Conservation (phyloP, 371 early-diverging fungal species). For the Mucor piriformis region DNA sequence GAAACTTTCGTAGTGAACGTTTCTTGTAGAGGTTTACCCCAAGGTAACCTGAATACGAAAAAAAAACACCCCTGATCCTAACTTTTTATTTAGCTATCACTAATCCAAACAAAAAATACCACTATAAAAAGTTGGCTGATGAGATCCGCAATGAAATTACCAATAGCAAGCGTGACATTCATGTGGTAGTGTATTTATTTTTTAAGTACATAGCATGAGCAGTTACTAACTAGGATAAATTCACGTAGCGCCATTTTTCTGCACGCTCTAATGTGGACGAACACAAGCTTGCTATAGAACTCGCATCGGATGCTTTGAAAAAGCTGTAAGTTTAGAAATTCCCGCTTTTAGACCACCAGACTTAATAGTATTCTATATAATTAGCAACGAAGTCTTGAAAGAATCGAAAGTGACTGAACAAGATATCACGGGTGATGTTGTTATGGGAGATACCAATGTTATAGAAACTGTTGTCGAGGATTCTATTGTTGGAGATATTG, state of each 20-base stretch:
- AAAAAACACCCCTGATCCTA: no score
- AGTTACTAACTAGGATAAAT: not conserved
- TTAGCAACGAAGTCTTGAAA: not conserved
- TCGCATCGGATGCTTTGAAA: constrained; percentile 5
- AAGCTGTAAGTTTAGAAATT: not conserved
- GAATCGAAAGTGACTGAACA: not conserved
- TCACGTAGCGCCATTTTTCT: constrained; percentile 15
- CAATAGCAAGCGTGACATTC: not conserved
- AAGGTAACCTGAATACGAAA: no score
- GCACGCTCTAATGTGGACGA: constrained; percentile 6
- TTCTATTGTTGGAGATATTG: not conserved
- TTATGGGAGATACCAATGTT: no score
- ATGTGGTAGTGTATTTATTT: constrained; percentile 24
- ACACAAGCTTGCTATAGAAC: constrained; percentile 15
- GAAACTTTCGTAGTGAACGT: constrained; percentile 12
- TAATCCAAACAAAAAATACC: not conserved
- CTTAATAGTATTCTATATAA: no score
- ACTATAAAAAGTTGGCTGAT: not conserved
- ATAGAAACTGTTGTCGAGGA: not conserved
- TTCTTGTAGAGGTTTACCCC: constrained; percentile 19
- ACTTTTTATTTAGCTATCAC: constrained; percentile 6
- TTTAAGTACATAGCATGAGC: no score
- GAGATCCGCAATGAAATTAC: constrained; percentile 9
- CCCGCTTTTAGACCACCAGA: no score
- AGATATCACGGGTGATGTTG: not conserved